A percentile compares a stretch with the other conserved stretches of the same genome.
Evolutionary conservation across 352 stramenopile genomes (phyloP).

Genomic region (Ophiocytium majus): DNA sequence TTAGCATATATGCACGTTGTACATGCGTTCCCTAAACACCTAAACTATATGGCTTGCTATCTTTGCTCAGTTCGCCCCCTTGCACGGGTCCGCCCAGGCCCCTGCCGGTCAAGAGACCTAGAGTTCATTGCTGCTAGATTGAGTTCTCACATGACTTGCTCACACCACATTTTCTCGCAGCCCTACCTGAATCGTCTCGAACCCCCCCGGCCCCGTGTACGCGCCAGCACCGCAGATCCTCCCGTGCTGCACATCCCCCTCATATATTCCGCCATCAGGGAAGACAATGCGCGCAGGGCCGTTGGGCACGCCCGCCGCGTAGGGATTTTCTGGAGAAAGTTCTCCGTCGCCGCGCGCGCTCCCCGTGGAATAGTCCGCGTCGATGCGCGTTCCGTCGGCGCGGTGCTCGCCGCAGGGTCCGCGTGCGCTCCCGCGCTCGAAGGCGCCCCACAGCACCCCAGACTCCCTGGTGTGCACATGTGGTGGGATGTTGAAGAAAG

Average conservation of each 20-base stretch:
- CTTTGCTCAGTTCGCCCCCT: no score
- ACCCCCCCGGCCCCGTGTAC: neutral
- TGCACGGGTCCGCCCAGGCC: no score
- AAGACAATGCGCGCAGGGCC: conserved; percentile 28
- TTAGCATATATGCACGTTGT: no score
- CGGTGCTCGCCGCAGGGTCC: neutral
- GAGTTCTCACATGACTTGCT: no score
- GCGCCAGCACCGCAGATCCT: neutral
- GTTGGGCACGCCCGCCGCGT: conserved; percentile 2
- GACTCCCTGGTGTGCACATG: no score
- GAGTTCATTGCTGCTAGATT: no score
- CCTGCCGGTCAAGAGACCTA: no score
- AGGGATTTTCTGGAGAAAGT: neutral
- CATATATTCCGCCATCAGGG: conserved; percentile 32
- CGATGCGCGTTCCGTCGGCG: neutral
- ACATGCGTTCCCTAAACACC: no score
- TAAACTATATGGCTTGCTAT: no score
- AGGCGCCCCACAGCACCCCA: neutral
- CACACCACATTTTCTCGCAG: no score
- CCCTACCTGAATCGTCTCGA: neutral
- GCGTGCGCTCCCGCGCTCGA: neutral
- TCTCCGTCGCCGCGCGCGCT: neutral
- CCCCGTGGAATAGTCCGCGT: neutral
- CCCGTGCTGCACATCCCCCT: conserved; percentile 9
- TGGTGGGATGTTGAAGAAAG: no score